phyloP scores from a whole-genome alignment of 352 stramenopile species.

The Saprolegnia diclina region DNA sequence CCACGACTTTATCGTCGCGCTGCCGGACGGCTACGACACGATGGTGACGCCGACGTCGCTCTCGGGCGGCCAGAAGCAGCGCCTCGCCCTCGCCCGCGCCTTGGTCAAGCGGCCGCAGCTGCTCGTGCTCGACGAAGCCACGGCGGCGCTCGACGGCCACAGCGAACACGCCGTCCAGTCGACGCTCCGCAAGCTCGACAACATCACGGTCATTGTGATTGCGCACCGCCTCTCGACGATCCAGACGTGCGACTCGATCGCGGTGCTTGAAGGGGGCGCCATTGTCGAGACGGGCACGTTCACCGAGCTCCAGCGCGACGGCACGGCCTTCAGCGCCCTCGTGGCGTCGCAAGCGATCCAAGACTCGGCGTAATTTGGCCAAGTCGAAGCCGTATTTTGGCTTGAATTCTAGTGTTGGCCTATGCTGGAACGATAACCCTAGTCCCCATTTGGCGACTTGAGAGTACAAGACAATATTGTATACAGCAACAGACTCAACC shows the following conservation, averaged over 20 bases:
- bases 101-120: conserved; percentile 79
- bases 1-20: conserved; percentile 68
- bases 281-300: conserved; percentile 75
- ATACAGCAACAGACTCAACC: no score
- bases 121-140: conserved; percentile 80
- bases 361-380: background rate
- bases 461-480: no score
- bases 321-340: conserved; percentile 72
- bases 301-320: conserved; percentile 65
- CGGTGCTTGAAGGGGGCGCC: conserved; percentile 70
- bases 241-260: conserved; percentile 74
- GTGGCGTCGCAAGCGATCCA: conserved; percentile 28
- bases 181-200: conserved; percentile 41
- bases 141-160: conserved; percentile 71
- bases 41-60: conserved; percentile 97
- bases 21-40: conserved; percentile 94
- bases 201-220: conserved; percentile 79
- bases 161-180: conserved; percentile 84
- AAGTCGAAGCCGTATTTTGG: background rate
- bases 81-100: conserved; percentile 77
- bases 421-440: no score
- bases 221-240: conserved; percentile 83
- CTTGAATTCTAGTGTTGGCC: no score
- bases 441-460: no score
- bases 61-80: conserved; percentile 96